Percentiles rank a stretch among this genome's conserved stretches.
Conservation (phyloP, 306 rosid genomes). For the Datisca glomerata region DNA sequence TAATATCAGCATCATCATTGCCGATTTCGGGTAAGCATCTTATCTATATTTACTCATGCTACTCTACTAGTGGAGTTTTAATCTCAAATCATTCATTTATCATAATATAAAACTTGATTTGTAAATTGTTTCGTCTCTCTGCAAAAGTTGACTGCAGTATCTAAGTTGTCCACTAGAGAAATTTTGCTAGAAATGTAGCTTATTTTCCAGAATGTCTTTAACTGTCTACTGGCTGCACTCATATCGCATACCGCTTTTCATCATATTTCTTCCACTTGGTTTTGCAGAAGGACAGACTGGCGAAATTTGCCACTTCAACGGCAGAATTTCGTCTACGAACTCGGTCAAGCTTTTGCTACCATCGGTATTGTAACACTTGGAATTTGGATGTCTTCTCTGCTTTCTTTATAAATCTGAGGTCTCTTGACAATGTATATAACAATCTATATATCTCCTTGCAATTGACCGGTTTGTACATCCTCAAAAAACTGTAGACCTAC, state of each 20-base stretch:
- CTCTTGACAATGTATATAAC: not conserved
- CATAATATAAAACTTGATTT: too few relatives aligned
- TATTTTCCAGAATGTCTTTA: too few relatives aligned
- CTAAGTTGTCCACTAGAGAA: too few relatives aligned
- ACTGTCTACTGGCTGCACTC: too few relatives aligned
- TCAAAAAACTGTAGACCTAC: too few relatives aligned
- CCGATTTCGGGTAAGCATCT: slow-evolving; percentile 72
- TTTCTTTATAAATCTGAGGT: slow-evolving; percentile 31
- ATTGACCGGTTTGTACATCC: too few relatives aligned
- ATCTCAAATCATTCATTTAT: slow-evolving; percentile 5
- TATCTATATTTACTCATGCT: not conserved
- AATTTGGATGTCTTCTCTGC: slow-evolving; percentile 64
- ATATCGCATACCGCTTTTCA: too few relatives aligned
- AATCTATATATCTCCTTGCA: not conserved
- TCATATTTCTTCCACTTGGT: too few relatives aligned
- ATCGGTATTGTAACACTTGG: slow-evolving; percentile 61
- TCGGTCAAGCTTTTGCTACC: slow-evolving; percentile 71
- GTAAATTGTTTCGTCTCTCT: too few relatives aligned
- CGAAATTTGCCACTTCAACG: slow-evolving; percentile 31
- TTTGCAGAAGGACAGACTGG: slow-evolving; percentile 58
- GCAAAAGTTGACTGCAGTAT: too few relatives aligned
- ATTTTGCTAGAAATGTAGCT: too few relatives aligned
- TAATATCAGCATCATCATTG: slow-evolving; percentile 84
- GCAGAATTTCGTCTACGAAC: slow-evolving; percentile 37
- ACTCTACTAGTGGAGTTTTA: not conserved